Base-by-base conservation (phyloP, 768 basidiomycete species). In the Krasilnikovozyma curviuscula region DNA sequence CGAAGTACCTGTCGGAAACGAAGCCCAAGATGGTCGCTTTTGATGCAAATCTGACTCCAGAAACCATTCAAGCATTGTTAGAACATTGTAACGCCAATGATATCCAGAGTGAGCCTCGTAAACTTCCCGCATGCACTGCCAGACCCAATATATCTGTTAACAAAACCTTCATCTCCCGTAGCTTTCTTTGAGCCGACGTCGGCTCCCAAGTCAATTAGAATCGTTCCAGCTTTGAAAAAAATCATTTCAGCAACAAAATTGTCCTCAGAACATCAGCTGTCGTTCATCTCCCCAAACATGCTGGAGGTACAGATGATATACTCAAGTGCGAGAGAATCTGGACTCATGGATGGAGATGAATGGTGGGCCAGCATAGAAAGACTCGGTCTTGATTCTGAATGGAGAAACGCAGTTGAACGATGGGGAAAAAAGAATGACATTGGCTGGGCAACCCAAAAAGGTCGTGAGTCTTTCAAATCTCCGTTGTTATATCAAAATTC, bases 161-260 rank as follows among this genome's bases (percentile, higher is more conserved):
- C 47, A 35, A 30, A 49, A 49, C 33, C 32, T 48, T 6, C 30
- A 40, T 49, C 29, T 27, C 40, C n/a, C 48, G 18, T 50, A 85
- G 83, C 75, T 13, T 79, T 89, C 61, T 86, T 83, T 62, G 93
- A 98, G 64, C 91, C 93, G 1, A 97, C 93, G 1, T 93, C 88
- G 0, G 70, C 79, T n/a, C 65, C 71, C 38, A 97, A 97, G 66
- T 78, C 82, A 0, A 67, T 69, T 1, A 67, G 70, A 2, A 76
- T 97, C 50, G 59, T 93, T 5, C 71, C 76, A 0, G 76, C 82
- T 0, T 47, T 69, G 25, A 39, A 39, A 33, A 34, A 44, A 12
- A 35, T 50, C 44, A 25, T 42, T 9, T 53, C 53, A 33, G 18
- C 33, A 27, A 3, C 40, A 30, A 21, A 47, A 32, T 16, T 40